Percentiles rank a stretch among this genome's conserved stretches.
Conservation (phyloP, 2,329 filamentous ascomycete genomes). For the Colletotrichum costaricense region DNA sequence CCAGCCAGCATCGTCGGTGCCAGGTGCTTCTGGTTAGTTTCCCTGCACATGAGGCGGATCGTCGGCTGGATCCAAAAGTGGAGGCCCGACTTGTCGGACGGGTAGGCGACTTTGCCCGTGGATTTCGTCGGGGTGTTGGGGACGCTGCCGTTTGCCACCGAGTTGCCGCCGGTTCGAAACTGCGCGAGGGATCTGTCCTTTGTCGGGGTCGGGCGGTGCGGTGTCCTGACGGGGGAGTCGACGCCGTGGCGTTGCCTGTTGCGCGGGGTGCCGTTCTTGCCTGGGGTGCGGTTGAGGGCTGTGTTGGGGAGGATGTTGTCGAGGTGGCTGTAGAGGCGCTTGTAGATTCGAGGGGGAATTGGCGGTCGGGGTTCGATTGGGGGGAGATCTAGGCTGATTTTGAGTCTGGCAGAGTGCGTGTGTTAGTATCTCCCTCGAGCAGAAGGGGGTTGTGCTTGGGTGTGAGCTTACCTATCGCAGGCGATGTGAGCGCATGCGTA, state of each 20-base stretch:
- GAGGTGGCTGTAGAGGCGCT: conserved; percentile 84
- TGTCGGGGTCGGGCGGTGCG: conserved; percentile 53
- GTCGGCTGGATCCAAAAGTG: conserved; percentile 77
- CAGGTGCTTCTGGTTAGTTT: conserved; percentile 69
- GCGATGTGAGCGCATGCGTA: conserved; percentile 92
- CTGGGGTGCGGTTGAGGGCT: conserved; percentile 46
- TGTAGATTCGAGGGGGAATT: conserved; percentile 83
- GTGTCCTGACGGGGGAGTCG: conserved; percentile 39
- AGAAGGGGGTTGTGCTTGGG: background rate
- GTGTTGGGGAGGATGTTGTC: conserved; percentile 73
- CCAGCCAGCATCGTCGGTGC: conserved; percentile 81
- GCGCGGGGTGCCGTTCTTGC: conserved; percentile 43
- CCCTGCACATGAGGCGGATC: conserved; percentile 73
- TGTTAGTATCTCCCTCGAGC: background rate
- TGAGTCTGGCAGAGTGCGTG: conserved; percentile 66
- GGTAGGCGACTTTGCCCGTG: conserved; percentile 43
- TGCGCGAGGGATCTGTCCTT: conserved; percentile 57
- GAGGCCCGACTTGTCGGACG: conserved; percentile 50
- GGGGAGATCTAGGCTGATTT: conserved; percentile 80
- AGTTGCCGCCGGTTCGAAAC: conserved; percentile 52
- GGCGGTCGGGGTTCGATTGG: conserved; percentile 81
- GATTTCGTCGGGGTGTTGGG: conserved; percentile 53
- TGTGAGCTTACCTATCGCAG: conserved; percentile 76
- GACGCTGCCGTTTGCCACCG: background rate
- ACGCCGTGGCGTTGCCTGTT: conserved; percentile 43